Evolutionary conservation across 1,139 yeast species (phyloP), one percentile per base, ranked within the genome.

Genomic region (Geotrichum europaeum): DNA sequence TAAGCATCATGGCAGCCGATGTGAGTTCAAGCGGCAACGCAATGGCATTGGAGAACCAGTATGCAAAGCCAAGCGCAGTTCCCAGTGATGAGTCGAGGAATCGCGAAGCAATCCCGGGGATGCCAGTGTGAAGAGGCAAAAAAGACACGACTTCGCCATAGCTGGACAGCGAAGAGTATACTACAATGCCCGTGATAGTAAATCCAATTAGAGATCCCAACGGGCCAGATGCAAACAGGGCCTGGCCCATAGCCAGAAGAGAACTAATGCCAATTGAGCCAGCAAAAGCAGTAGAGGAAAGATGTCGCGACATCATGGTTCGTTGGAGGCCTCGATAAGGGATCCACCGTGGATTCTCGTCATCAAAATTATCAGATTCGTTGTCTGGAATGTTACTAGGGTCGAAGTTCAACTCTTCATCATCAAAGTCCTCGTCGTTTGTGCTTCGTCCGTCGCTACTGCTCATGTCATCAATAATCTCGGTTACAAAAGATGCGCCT

Each of bases 21-120:
- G 89, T 86, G 13, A 89, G 80, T 69, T 90, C 96, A 0, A 92
- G 83, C 0, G 96, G 91, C 59, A 89, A 75, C 0, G 91, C 89
- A 59, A 87, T 76, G 6, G 88, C 80, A 71, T 87, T 88, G 62
- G 89, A 82, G 18, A 87, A 72, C 84, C 92, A 89, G 72, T 89
- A 89, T 53, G 84, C 77, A 79, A 91, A 81, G 0, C 96, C 96
- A 0, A 88, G 78, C 0, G 95, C 85, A 71, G 89, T 87, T 0
- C 96, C 96, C 70, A 89, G 84, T 0, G 96, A 89, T 66, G 87
- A 91, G 69, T 89, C 96, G 1, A 89, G 89, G 73, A 89, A 89
- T 55, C 96, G 76, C 0, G 94, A 83, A 1, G 90, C 83, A 32
- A 88, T 77, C 0, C 72, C 73, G 0, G 76, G 65, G 7, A 74